Base-by-base conservation (phyloP, 2,329 filamentous ascomycete species). In the Diaporthe velutina region DNA sequence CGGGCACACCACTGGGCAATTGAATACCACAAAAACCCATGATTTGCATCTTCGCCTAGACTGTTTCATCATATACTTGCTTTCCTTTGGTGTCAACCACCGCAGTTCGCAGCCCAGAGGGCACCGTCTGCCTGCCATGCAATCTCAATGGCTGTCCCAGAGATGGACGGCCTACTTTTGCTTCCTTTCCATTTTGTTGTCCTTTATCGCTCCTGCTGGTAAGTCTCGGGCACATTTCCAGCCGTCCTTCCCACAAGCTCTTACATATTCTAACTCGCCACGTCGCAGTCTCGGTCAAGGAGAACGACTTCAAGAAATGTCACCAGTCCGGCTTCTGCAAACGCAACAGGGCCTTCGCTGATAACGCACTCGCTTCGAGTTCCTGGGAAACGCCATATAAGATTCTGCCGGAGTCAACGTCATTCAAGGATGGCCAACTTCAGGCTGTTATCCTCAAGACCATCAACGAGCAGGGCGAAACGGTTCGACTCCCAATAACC, bases 241-340 rank as follows among this genome's bases (percentile, higher is more conserved):
- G 15, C 64, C 48, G 28, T 28, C 13, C 35, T 52, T 13, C 4
- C 19, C 57, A 8, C n/a, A 30, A 40, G 33, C 15, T 19, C 33
- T 4, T n/a, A 15, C 42, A 25, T 33, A 40, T 50, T 54, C 66
- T 70, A 73, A 74, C 42, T 40, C 10, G 28, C 28, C 19, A 30
- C 30, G 10, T 52, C 75, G 40, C 78, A 98, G 95, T 90, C 78
- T 89, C 91, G 80, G 97, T 99, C 70, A 99, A 99, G 86, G 94
- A 98, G 82, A 92, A 98, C 80, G 96, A 98, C 83, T 99, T 98
- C 89, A 99, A 98, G 83, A 98, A 94, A 80, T 99, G 97, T 86
- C 87, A 94, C 78, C 96, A 99, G 83, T 97, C 96, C 6, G 97
- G 97, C 80, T 99, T 99, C 87, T 99, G 97, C 86, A 97, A 95